Base-by-base conservation (phyloP, 768 basidiomycete species). In the Wakefieldia striispora region DNA sequence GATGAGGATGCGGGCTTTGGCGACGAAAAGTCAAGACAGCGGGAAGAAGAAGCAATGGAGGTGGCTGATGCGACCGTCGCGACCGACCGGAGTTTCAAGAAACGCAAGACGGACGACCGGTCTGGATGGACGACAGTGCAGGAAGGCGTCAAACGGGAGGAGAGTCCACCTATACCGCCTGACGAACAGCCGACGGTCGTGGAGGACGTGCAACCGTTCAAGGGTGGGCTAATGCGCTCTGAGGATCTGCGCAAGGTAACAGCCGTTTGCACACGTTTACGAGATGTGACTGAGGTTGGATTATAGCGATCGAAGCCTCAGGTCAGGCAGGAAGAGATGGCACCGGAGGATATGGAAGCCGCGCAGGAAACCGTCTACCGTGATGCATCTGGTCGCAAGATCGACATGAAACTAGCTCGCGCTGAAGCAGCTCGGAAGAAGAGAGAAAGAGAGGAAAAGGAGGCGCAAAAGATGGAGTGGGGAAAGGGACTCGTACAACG, bases 381-480 rank as follows among this genome's bases (percentile, higher is more conserved):
- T 63, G 95, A 98, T 67, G 74, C 85, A 14, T 78, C 80, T 16
- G 97, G 97, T 31, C 80, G 85, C 63, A 88, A 88, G 74, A 88
- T 98, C 43, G 94, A 98, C 59, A 81, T 88, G 44, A 91, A 90
- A 63, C 80, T 86, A 1, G 88, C 86, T 24, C 80, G 78, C 49
- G 95, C 91, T 13, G 94, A 95, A 61, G 91, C 91, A 26, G 87
- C 87, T 37, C 74, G 84, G 56, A 66, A 79, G 67, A 92, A 93
- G 61, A 78, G 91, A 19, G 86, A 92, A 63, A 75, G 77, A 50
- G 86, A 94, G 65, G 90, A 97, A 71, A 83, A 81, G 63, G 91
- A 95, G 63, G 88, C 88, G 43, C 74, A 80, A 64, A 95, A 91
- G 74, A 93, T 95, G 91, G 91, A 95, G 65, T 98, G 97, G 97